Conservation (phyloP, 371 early-diverging fungal genomes). For the Lichtheimia ramosa region DNA sequence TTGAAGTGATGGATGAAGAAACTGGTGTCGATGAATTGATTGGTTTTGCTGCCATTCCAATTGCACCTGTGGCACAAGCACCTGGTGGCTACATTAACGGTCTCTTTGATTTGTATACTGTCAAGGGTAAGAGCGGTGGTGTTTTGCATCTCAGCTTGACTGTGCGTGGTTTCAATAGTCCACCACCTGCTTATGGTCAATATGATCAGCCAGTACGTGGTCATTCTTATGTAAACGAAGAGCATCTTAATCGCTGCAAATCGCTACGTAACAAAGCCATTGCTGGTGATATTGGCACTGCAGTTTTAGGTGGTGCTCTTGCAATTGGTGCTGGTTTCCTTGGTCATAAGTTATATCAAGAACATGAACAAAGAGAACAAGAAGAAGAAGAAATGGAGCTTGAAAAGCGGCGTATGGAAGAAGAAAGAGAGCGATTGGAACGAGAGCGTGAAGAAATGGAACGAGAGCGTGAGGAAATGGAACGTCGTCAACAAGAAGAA, state of each 20-base stretch:
- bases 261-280: slow-evolving; percentile 45
- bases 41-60: slow-evolving; percentile 63
- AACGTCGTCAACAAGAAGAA: slow-evolving; percentile 11
- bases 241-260: slow-evolving; percentile 50
- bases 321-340: slow-evolving; percentile 45
- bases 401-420: slow-evolving; percentile 1
- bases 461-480: slow-evolving; percentile 24
- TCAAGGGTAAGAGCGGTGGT: slow-evolving; percentile 52
- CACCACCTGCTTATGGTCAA: slow-evolving; percentile 10
- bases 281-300: slow-evolving; percentile 35
- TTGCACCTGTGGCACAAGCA: slow-evolving; percentile 54
- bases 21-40: slow-evolving; percentile 47
- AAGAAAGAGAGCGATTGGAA: slow-evolving; percentile 33
- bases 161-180: slow-evolving; percentile 50
- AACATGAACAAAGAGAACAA: slow-evolving; percentile 39
- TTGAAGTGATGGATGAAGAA: slow-evolving; percentile 62
- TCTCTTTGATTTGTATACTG: slow-evolving; percentile 45
- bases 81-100: slow-evolving; percentile 50
- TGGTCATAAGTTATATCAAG: slow-evolving; percentile 49
- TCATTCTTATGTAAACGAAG: slow-evolving; percentile 50
- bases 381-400: slow-evolving; percentile 18
- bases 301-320: slow-evolving; percentile 12
- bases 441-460: slow-evolving; percentile 25
- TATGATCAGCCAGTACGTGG: slow-evolving; percentile 30
- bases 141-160: slow-evolving; percentile 48